Conservation (phyloP, 768 basidiomycete species). For the Boletales sp. region DNA sequence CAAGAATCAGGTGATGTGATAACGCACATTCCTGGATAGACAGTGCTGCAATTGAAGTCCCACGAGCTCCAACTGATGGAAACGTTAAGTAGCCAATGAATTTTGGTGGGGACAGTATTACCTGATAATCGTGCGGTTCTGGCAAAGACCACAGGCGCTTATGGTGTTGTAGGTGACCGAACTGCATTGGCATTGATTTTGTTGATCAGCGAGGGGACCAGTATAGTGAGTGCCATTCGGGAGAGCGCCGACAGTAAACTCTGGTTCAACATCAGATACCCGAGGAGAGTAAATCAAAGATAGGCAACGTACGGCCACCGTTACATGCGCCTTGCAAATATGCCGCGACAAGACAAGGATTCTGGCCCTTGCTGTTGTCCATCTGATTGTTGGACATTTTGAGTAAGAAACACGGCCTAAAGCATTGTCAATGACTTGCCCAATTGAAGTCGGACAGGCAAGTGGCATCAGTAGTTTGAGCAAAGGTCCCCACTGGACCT, state of each 20-base stretch:
- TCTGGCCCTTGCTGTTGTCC: slow-evolving; percentile 43
- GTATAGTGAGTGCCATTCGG: slow-evolving; percentile 29
- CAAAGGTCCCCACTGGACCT: slow-evolving; percentile 12
- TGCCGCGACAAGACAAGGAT: slow-evolving; percentile 45
- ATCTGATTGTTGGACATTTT: slow-evolving; percentile 16
- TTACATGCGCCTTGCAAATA: slow-evolving; percentile 42
- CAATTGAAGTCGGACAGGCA: slow-evolving; percentile 24
- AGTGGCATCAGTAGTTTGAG: slow-evolving; percentile 21
- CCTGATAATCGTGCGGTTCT: slow-evolving; percentile 40
- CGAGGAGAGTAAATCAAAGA: slow-evolving; percentile 7
- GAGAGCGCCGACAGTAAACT: slow-evolving; percentile 36
- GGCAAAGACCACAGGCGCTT: slow-evolving; percentile 57
- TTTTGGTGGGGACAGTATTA: slow-evolving; percentile 11
- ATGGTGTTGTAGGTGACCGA: slow-evolving; percentile 53
- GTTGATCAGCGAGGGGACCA: slow-evolving; percentile 30
- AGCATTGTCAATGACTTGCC: slow-evolving; percentile 16
- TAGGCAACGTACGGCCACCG: slow-evolving; percentile 34
- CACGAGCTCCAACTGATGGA: slow-evolving; percentile 49
- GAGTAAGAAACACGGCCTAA: background rate
- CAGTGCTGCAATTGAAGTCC: slow-evolving; percentile 43
- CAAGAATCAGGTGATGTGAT: background rate
- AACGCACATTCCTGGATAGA: slow-evolving; percentile 30
- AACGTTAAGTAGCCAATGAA: background rate
- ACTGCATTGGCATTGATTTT: slow-evolving; percentile 48
- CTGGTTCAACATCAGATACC: slow-evolving; percentile 24